Base-by-base conservation (phyloP, 768 basidiomycete species). In the Phlegmacium glaucopus region DNA sequence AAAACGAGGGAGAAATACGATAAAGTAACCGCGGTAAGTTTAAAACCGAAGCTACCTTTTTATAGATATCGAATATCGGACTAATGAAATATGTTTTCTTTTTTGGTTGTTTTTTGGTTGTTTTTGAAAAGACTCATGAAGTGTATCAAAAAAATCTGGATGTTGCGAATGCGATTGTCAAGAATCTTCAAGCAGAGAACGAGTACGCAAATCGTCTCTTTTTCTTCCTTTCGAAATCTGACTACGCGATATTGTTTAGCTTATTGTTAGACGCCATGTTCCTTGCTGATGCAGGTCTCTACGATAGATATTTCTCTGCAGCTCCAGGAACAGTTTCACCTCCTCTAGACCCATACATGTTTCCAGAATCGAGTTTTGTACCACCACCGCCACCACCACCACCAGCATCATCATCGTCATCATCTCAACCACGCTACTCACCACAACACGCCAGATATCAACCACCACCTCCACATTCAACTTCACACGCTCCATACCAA, bases 161-260 rank as follows among this genome's bases (percentile, higher is more conserved):
- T 6, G 27, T 63, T 9, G 69, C 74, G 4, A 67, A 59, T 18
- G 60, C 60, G 5, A 76, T 72, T 53, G 62, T 70, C 15, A 71
- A 72, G 55, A 70, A 68, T 45, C 61, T 79, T 3, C 72, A 77
- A 47, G 72, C 71, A 2, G 77, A 79, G 56, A 76, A 77, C 49
- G 74, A 77, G 77, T 79, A 44, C 39, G 74, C 60, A 6, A 6
- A 16, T 13, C 7, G 43, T 42, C 9, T 22, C 11, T 8, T 16
- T 38, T 11, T 40, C 39, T 37, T 9, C 45, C 30, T n/a, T 27
- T 15, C 9, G 17, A 44, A n/a, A n/a, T n/a, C n/a, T n/a, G n/a
- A n/a, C n/a, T n/a, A n/a, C n/a, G n/a, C n/a, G n/a, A n/a, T n/a
- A n/a, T n/a, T n/a, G n/a, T n/a, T 11, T 44, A 73, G 71, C 39